Base-by-base conservation (phyloP, 2,329 filamentous ascomycete species). In the Aspergillus novofumigatus region DNA sequence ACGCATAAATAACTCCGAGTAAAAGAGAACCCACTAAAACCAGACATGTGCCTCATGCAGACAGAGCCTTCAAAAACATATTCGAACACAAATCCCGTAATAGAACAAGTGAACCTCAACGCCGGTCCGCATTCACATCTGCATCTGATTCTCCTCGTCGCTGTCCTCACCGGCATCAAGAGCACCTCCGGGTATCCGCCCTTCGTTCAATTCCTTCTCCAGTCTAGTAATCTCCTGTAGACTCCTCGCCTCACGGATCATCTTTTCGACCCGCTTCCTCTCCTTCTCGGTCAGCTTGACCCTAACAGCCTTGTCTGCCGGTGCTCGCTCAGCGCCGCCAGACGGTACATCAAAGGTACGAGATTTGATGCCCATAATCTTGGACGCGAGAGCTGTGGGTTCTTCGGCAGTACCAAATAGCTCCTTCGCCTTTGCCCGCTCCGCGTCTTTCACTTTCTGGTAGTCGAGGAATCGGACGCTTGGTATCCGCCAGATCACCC, bases 191-290 rank as follows among this genome's bases (percentile, higher is more conserved):
- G 93, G 93, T 73, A 97, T 82, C 69, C 90, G 82, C 1, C 94
- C 94, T 74, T 97, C 93, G 61, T 90, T 90, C 63, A 97, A 77
- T 75, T 94, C 91, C 79, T 93, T 96, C 80, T 99, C 94, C 70
- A 99, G 74, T 64, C 86, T 83, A 56, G 91, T 88, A 71, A 99
- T 95, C 78, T 97, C 94, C 65, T 92, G 88, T 69, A 99, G 74
- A 69, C 89, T 96, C 73, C 88, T 92, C 5, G 94, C 93, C 69
- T 90, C 91, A 75, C 86, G 86, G 74, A 99, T 96, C 77, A 93
- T 82, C 69, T 91, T 88, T 76, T 95, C 87, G 59, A 97, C 84
- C 62, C 86, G 84, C 80, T 88, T 89, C 80, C 88, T 89, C 82
- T 99, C 94, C 70, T 87, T 87, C 41, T 93, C 91, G 3, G 92